Evolutionary conservation across 2,329 filamentous ascomycete genomes (phyloP).

Genomic region (Paraphoma chrysanthemicola): DNA sequence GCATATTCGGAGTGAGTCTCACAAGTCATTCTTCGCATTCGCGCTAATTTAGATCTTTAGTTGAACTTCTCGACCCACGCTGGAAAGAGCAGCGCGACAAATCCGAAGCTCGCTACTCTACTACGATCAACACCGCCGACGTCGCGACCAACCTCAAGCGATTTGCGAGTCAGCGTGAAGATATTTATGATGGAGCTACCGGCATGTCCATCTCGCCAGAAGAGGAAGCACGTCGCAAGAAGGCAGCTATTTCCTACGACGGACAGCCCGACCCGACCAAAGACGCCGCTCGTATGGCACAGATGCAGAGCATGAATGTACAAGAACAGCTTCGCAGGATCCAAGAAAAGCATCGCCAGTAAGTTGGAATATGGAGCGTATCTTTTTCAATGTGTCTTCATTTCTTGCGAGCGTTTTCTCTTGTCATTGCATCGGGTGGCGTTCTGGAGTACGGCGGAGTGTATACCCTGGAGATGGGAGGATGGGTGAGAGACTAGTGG

Average conservation of each 20-base stretch:
- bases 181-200: conserved; percentile 80
- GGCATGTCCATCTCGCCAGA: conserved; percentile 72
- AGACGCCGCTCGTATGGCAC: conserved; percentile 59
- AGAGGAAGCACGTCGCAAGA: conserved; percentile 79
- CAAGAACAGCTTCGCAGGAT: conserved; percentile 83
- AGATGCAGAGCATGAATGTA: conserved; percentile 69
- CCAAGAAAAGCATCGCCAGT: conserved; percentile 60
- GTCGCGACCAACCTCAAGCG: conserved; percentile 95
- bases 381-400: neutral
- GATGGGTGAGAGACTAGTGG: neutral
- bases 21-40: neutral
- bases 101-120: conserved; percentile 81
- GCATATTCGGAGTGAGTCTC: conserved; percentile 81
- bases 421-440: conserved; percentile 21
- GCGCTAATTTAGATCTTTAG: conserved; percentile 52
- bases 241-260: conserved; percentile 73
- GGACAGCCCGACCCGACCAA: conserved; percentile 65
- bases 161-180: conserved; percentile 85
- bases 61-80: conserved; percentile 89
- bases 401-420: neutral
- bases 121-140: conserved; percentile 85
- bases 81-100: conserved; percentile 97
- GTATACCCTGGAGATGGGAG: conserved; percentile 1
- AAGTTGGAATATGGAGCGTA: neutral
- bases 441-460: conserved; percentile 13